Base-by-base conservation (phyloP, 305 asterid genomes). In the Fraxinus floribunda region DNA sequence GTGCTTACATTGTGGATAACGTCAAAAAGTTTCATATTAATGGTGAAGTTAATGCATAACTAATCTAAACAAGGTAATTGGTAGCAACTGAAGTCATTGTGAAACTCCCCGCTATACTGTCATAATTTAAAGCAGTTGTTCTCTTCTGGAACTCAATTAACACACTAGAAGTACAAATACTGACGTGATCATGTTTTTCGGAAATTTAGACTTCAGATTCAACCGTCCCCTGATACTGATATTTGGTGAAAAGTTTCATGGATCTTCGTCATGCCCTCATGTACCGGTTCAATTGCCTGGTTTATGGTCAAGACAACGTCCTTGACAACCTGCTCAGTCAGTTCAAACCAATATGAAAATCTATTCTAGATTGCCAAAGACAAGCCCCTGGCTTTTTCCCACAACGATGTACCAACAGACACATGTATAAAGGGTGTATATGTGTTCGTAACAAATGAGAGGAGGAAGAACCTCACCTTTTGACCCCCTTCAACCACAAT, bases 401-500 rank as follows among this genome's bases (percentile, higher is more conserved):
- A 0, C 11, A 20, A 7, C 68, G 13, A 39, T 39, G n/a, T 39
- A 39, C 46, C 16, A 41, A 10, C 52, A 41, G 52, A 9, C 52
- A 39, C 13, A 11, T 10, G 52, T 41, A 41, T 39, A 18, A 62
- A 7, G 32, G 71, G 4, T 6, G 30, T 20, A 18, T 22, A 62
- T 0, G 6, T 22, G 32, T 22, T 8, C 22, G 11, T 62, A 57
- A 22, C 30, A 24, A 9, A 32, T 13, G 66, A 29, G 46, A 55
- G 82, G 72, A 74, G 38, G 35, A 77, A 55, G 34, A 29, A 32
- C 46, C 86, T 87, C 70, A 92, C 98, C 92, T 94, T 89, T 22
- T 93, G 98, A 68, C 98, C 98, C 76, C 99, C 99, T 90, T 89
- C 97, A 41, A 95, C 92, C 5, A 95, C 97, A 38, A 95, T 93